These are phyloP conservation scores for Paxillus rubicundulus DNA, from an alignment of 768 basidiomycete species.

Conservation along the genomic window DNA sequence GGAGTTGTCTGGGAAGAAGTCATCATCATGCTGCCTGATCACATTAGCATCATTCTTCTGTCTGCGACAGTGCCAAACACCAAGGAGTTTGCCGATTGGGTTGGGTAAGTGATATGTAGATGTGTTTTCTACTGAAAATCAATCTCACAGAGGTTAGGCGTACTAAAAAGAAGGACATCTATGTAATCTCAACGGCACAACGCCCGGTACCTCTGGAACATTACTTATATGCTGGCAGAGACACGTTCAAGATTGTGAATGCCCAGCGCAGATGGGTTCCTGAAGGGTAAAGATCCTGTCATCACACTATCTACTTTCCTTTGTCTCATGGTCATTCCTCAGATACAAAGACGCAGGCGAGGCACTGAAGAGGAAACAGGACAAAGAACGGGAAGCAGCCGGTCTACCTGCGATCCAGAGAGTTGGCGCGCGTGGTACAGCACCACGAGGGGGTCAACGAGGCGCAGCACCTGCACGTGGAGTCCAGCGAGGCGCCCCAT, in stretches of 20 bases:
- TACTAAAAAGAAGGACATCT: constrained; percentile 99
- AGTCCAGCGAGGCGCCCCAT: constrained; percentile 44
- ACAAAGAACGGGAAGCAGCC: constrained; percentile 95
- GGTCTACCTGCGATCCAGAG: constrained; percentile 85
- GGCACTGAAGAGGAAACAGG: constrained; percentile 88
- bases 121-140: constrained; percentile 1
- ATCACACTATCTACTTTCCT: not conserved
- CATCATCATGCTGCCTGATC: constrained; percentile 99
- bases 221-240: constrained; percentile 91
- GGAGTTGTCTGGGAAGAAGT: constrained; percentile 99
- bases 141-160: constrained; percentile 51
- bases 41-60: constrained; percentile 94
- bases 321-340: constrained; percentile 5
- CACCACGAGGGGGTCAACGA: constrained; percentile 45
- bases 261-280: constrained; percentile 64
- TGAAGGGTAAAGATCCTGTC: constrained; percentile 60
- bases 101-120: constrained; percentile 66
- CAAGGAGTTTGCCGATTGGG: constrained; percentile 98
- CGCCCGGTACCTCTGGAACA: constrained; percentile 97
- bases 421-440: constrained; percentile 75
- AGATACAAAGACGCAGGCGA: constrained; percentile 92
- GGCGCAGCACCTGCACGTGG: constrained; percentile 52
- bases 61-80: constrained; percentile 98
- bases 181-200: constrained; percentile 95
- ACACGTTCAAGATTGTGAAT: constrained; percentile 91